A percentile compares a stretch with the other conserved stretches of the same genome.
phyloP scores from a whole-genome alignment of 495 filamentous ascomycete genomes.

The Lasiosphaeria ovina region DNA sequence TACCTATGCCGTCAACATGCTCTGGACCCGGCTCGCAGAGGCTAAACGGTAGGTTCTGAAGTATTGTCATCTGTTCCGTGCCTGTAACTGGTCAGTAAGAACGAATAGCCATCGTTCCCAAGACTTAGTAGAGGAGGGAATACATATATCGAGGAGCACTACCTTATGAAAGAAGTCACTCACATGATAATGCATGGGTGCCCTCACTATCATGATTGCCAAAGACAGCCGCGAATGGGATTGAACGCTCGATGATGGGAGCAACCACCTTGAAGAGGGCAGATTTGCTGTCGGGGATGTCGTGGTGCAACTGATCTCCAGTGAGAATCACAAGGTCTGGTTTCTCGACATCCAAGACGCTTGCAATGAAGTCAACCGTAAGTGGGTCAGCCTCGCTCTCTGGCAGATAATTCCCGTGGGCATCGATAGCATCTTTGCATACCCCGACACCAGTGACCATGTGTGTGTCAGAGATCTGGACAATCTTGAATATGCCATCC shows the following conservation, averaged over 20 bases:
- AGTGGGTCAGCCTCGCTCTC: conserved; percentile 38
- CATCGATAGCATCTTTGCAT: conserved; percentile 41
- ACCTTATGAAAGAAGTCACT: conserved; percentile 21
- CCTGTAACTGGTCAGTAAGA: not conserved
- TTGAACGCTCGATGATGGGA: conserved; percentile 36
- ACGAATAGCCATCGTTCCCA: not conserved
- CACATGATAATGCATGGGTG: conserved; percentile 34
- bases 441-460: conserved; percentile 37
- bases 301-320: conserved; percentile 39
- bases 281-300: conserved; percentile 39
- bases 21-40: not conserved
- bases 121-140: not conserved
- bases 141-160: not conserved
- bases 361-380: conserved; percentile 35
- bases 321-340: conserved; percentile 39
- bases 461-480: conserved; percentile 40
- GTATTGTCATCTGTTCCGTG: not conserved
- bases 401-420: conserved; percentile 34
- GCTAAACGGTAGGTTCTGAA: not conserved
- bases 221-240: conserved; percentile 38
- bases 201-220: conserved; percentile 41
- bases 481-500: conserved; percentile 35
- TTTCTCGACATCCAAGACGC: conserved; percentile 35
- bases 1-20: not conserved
- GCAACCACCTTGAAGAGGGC: conserved; percentile 42